Evolutionary conservation across 306 rosid genomes (phyloP), one percentile per base, ranked within the genome.

Genomic region (Inga leiocalycina): DNA sequence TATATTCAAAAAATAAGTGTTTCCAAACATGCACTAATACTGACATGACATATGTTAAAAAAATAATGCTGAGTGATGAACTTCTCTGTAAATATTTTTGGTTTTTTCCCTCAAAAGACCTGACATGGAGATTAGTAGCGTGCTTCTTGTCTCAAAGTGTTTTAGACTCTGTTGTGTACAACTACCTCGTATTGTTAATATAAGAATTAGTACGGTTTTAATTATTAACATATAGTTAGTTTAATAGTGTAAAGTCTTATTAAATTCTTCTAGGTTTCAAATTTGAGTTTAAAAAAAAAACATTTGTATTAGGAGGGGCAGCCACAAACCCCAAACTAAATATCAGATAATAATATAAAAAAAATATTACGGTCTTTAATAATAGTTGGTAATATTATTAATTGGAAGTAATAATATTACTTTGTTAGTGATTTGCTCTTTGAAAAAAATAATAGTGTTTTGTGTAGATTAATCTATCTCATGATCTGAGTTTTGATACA

Each of bases 181-280:
- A 0, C 41, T 37, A 37, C 41, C 8, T 35, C 41, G 8, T 0
- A 37, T 37, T 5, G 41, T 37, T 37, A 5, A 37, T 37, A 37
- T 37, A 37, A 37, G 41, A 4, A 37, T 37, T 5, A 37, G 1
- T 37, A 37, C 6, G 1, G 5, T 37, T 0, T 39, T 39, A 39
- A 39, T 39, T 39, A 39, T 5, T 2, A 39, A 39, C 6, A 39
- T 39, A 39, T 0, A 39, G 0, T 39, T 39, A 1, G 8, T 39
- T 2, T 39, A 39, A 0, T 39, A 0, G 1, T 39, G 8, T 6
- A 39, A 39, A 0, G 1, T 6, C 8, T 39, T 0, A 1, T 1
- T 39, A 39, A 0, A 39, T 39, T 0, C 43, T 6, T 39, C 0
- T 6, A 6, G 1, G 6, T 39, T 39, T 39, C 4, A 0, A 39